These are phyloP conservation scores for Prunus salicina DNA, from an alignment of 306 rosid genomes.

Conservation along the genomic window DNA sequence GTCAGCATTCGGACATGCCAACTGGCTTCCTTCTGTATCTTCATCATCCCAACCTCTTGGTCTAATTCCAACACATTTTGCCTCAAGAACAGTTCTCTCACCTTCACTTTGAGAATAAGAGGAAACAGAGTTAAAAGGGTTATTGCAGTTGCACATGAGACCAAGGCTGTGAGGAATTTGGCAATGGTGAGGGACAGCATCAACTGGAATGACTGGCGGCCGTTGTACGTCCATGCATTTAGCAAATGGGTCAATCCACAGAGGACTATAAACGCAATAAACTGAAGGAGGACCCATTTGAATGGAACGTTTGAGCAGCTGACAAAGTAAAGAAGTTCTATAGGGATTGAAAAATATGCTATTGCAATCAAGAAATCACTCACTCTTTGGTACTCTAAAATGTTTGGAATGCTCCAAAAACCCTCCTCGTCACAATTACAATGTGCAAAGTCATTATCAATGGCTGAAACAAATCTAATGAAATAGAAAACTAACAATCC, in stretches of 20 bases:
- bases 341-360: conserved; percentile 46
- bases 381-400: conserved; percentile 37
- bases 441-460: conserved; percentile 32
- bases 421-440: conserved; percentile 66
- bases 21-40: conserved; percentile 71
- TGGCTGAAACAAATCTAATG: conserved; percentile 31
- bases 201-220: conserved; percentile 61
- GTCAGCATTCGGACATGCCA: conserved; percentile 87
- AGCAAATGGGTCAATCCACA: conserved; percentile 47
- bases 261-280: conserved; percentile 42
- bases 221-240: conserved; percentile 47
- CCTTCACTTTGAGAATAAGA: conserved; percentile 67
- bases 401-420: conserved; percentile 34
- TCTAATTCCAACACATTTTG: conserved; percentile 70
- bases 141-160: conserved; percentile 78
- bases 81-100: conserved; percentile 70
- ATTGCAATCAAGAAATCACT: conserved; percentile 41
- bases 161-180: conserved; percentile 78
- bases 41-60: conserved; percentile 82
- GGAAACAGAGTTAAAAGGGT: conserved; percentile 73
- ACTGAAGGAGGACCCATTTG: conserved; percentile 44
- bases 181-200: conserved; percentile 61
- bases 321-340: conserved; percentile 41
- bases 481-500: conserved; percentile 25
- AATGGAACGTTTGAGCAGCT: conserved; percentile 41